These are phyloP conservation scores for Phytophthora ramorum DNA, from an alignment of 352 stramenopile genomes.

Conservation along the genomic window DNA sequence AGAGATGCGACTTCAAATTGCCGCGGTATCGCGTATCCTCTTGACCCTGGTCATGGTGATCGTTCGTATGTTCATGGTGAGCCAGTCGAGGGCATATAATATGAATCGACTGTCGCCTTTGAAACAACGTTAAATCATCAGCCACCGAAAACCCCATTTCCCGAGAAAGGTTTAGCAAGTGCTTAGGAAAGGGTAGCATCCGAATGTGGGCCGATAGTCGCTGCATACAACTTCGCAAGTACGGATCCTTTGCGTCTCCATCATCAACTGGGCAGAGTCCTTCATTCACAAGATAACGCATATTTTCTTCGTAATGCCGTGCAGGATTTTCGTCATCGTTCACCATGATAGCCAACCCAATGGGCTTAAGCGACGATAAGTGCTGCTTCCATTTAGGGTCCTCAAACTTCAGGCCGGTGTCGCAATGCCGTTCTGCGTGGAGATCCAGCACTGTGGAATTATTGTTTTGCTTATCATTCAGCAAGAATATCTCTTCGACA, in stretches of 20 bases:
- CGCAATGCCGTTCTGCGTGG: conserved; percentile 71
- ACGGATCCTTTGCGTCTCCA: conserved; percentile 42
- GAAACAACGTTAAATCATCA: conserved; percentile 71
- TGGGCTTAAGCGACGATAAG: conserved; percentile 78
- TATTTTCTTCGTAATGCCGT: conserved; percentile 66
- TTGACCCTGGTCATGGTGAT: conserved; percentile 87
- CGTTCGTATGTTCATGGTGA: conserved; percentile 84
- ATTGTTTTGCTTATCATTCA: conserved; percentile 75
- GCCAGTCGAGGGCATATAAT: conserved; percentile 84
- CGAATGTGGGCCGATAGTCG: conserved; percentile 83
- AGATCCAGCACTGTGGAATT: conserved; percentile 80
- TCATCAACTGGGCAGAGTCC: conserved; percentile 34
- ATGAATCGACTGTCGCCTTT: conserved; percentile 77
- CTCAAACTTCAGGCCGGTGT: conserved; percentile 87
- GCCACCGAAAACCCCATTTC: conserved; percentile 84
- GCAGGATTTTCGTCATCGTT: conserved; percentile 81
- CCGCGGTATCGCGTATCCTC: conserved; percentile 85
- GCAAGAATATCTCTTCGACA: conserved; percentile 86
- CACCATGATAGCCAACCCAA: conserved; percentile 81
- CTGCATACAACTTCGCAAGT: conserved; percentile 73
- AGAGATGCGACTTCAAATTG: conserved; percentile 88
- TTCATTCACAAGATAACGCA: conserved; percentile 82
- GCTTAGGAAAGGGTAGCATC: conserved; percentile 86
- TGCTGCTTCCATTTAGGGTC: conserved; percentile 87
- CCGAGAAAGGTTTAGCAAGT: conserved; percentile 78